Percentiles rank a stretch among this genome's conserved stretches.
Evolutionary conservation across 345 rosid genomes (phyloP).

Genomic region (Clarkia xantiana): DNA sequence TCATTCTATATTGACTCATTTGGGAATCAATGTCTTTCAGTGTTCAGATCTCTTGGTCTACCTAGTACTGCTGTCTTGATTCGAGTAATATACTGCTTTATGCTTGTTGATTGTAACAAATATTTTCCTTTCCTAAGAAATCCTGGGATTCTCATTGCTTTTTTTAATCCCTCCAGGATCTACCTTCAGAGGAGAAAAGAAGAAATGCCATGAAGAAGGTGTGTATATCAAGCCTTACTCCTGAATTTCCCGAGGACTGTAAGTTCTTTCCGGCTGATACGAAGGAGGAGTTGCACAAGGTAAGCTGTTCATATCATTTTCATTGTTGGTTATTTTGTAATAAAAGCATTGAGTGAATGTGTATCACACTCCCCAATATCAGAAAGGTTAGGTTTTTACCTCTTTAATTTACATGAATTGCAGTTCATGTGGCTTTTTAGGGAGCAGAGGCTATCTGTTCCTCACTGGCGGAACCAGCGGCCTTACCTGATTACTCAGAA

Average conservation of each 20-base stretch:
- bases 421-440: slow-evolving; percentile 82
- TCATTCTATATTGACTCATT: slow-evolving; percentile 56
- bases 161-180: slow-evolving; percentile 32
- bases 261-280: slow-evolving; percentile 80
- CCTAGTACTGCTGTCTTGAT: slow-evolving; percentile 78
- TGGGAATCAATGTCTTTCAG: slow-evolving; percentile 80
- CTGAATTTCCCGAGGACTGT: slow-evolving; percentile 83
- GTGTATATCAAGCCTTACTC: slow-evolving; percentile 44
- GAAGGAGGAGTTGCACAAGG: slow-evolving; percentile 88
- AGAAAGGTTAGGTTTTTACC: too few relatives aligned
- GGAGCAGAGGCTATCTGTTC: slow-evolving; percentile 68
- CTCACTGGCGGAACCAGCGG: slow-evolving; percentile 82
- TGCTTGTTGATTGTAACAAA: background rate
- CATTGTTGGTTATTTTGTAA: background rate
- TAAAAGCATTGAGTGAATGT: too few relatives aligned
- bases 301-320: slow-evolving; percentile 11
- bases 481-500: slow-evolving; percentile 67
- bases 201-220: slow-evolving; percentile 56
- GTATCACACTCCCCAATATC: too few relatives aligned
- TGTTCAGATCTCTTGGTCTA: slow-evolving; percentile 68
- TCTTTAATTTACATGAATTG: slow-evolving; percentile 7
- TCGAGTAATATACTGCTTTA: slow-evolving; percentile 45
- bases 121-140: background rate
- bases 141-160: background rate
- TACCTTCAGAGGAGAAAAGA: slow-evolving; percentile 53